These are phyloP conservation scores for Cystofilobasidium macerans DNA, from an alignment of 768 basidiomycete species.

Conservation along the genomic window DNA sequence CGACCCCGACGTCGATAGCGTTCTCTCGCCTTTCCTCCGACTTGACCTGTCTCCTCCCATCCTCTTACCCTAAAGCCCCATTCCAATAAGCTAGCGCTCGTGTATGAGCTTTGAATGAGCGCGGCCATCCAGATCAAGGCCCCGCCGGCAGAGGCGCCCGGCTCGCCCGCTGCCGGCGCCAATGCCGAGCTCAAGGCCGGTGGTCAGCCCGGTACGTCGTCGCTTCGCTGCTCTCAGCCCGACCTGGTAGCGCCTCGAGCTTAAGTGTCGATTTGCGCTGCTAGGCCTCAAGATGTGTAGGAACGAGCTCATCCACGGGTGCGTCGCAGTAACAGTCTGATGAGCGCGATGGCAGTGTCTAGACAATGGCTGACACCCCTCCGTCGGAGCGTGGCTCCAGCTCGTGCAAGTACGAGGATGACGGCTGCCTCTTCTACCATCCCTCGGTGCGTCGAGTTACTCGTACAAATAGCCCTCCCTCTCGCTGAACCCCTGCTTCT, in stretches of 20 bases:
- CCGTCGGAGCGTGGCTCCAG: background rate
- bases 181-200: background rate
- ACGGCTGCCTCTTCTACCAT: constrained; percentile 10
- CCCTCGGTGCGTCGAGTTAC: constrained; percentile 2
- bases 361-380: background rate
- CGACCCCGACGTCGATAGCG: background rate
- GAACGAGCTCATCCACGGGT: constrained; percentile 22
- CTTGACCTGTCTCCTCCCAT: background rate
- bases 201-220: constrained; percentile 3
- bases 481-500: background rate
- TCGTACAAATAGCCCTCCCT: background rate
- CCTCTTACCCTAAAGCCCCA: background rate
- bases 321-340: background rate
- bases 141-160: constrained; percentile 10
- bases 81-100: too few relatives aligned
- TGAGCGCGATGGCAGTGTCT: background rate
- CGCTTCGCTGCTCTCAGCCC: background rate
- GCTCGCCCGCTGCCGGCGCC: background rate
- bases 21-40: background rate
- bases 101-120: too few relatives aligned
- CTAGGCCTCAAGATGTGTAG: constrained; percentile 23
- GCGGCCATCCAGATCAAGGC: constrained; percentile 17
- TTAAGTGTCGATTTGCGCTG: background rate
- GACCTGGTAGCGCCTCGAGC: background rate
- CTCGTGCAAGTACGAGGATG: constrained; percentile 12